Percentiles rank a stretch among this genome's conserved stretches.
These are phyloP conservation scores for Entomortierella parvispora DNA, from an alignment of 192 early-diverging fungal species.

Conservation along the genomic window DNA sequence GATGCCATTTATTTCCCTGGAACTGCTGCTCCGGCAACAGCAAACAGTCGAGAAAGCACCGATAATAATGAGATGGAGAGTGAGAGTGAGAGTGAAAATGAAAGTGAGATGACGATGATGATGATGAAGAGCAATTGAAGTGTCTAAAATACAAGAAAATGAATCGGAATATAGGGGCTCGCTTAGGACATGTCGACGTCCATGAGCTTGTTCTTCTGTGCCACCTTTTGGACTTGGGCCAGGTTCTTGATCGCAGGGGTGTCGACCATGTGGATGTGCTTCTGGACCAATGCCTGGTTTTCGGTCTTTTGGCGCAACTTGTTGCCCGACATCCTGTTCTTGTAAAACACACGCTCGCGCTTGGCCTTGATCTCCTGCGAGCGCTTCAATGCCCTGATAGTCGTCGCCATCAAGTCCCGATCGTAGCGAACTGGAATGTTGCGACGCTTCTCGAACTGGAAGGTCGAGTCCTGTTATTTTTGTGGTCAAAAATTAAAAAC, in stretches of 20 bases:
- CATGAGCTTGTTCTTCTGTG: slow-evolving; percentile 56
- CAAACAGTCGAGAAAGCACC: not conserved
- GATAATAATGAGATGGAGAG: not conserved
- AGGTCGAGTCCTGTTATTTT: slow-evolving; percentile 82
- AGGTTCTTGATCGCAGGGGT: slow-evolving; percentile 66
- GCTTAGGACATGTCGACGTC: slow-evolving; percentile 76
- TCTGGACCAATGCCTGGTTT: slow-evolving; percentile 81
- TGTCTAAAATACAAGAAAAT: not conserved
- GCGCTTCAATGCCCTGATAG: slow-evolving; percentile 98
- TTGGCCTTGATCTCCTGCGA: slow-evolving; percentile 94
- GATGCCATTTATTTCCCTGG: not conserved
- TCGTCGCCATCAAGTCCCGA: slow-evolving; percentile 95
- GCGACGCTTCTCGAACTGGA: slow-evolving; percentile 98
- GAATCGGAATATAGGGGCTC: no score
- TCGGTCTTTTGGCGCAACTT: slow-evolving; percentile 81
- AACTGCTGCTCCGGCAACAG: not conserved
- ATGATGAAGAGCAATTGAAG: not conserved
- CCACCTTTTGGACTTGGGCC: slow-evolving; percentile 73
- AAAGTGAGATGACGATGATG: not conserved
- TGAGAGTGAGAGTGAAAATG: not conserved
- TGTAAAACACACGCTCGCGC: slow-evolving; percentile 93
- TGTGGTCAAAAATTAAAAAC: not conserved
- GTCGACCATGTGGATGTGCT: slow-evolving; percentile 89
- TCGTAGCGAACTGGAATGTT: slow-evolving; percentile 99
- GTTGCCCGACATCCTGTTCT: slow-evolving; percentile 90